Base-by-base conservation (phyloP, 208 protist genomes). In the Leishmania mexicana region DNA sequence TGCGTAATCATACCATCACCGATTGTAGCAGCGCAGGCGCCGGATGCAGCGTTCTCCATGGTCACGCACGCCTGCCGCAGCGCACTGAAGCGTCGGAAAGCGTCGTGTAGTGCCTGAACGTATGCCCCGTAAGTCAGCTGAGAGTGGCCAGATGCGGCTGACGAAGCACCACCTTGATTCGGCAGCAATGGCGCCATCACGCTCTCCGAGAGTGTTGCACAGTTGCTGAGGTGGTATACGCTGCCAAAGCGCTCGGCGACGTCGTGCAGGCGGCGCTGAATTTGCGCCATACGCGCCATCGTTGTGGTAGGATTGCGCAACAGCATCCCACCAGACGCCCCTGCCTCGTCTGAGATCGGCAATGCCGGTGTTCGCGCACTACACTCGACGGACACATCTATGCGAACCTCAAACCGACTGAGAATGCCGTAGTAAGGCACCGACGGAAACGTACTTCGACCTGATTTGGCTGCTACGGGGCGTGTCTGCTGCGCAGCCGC, bases 381-480 rank as follows among this genome's bases (percentile, higher is more conserved):
- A 13, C 42, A 6, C n/a, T 38, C 42, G 54, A 75, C 40, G 0
- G 79, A 75, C 0, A 91, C 76, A 13, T 91, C 87, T 0, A 95
- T 78, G 8, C 81, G 47, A 45, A 95, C 72, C 65, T 91, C 85
- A 40, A 90, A 73, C n/a, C 62, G 64, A 6, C 81, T 78, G 51
- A 92, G 78, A 24, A 89, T 65, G 17, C 87, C 89, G 75, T 95
- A 95, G 74, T 91, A 95, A 2, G 92, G 87, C 0, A 91, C 65
- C 5, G 73, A 75, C 10, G 92, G 92, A 54, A 89, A 93, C 15
- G 53, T 19, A 17, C 75, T 81, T 45, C 62, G 79, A 1, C 7
- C 64, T 28, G 58, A 13, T 38, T 70, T 21, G n/a, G 51, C 19
- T 60, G 72, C 40, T 40, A 21, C 21, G 62, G 45, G 64, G 65